Base-by-base conservation (phyloP, 345 rosid genomes). In the Kandelia obovata region DNA sequence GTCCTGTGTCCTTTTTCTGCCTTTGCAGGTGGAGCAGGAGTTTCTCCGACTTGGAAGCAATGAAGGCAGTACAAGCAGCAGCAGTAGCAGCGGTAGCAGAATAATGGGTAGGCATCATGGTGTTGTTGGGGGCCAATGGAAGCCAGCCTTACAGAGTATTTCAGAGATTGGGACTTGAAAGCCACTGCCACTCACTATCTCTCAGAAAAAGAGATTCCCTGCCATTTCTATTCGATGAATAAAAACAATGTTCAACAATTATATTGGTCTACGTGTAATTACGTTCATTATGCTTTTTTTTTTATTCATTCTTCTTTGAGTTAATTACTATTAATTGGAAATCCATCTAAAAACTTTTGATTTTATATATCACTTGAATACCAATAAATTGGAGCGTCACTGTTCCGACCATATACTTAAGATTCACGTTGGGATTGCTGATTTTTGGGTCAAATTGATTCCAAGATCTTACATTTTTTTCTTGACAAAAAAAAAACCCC, bases 91-190 rank as follows among this genome's bases (percentile, higher is more conserved):
- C 58, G 28, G 71, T 30, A 46, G 72, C 56, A 73, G 79, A 64
- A 67, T 66, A 30, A 68, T 63, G 28, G 59, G 72, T 62, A 85
- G 84, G 73, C 75, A 76, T 27, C 35, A 76, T 58, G 74, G 77
- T 8, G 78, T 71, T 61, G 81, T 84, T 3, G 70, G 83, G 6
- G 77, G 87, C 21, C 90, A 83, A 53, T 92, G 98, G 98, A 87
- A 82, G 81, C 98, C 96, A 83, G 89, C 92, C 70, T 85, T 90
- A 56, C 87, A 85, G 65, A 92, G 89, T 87, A 92, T 92, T 78
- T 85, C 90, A 5, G 98, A 92, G 73, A 21, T 79, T 73, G 88
- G 88, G 71, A 75, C 71, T 76, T 84, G 83, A 80, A 67, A 21
- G 10, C 10, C 53, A 37, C 30, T 6, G 15, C 23, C 49, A 15